A percentile compares a stretch with the other conserved stretches of the same genome.
Evolutionary conservation across 495 filamentous ascomycete genomes (phyloP).

Genomic region (Hamigera avellanea): DNA sequence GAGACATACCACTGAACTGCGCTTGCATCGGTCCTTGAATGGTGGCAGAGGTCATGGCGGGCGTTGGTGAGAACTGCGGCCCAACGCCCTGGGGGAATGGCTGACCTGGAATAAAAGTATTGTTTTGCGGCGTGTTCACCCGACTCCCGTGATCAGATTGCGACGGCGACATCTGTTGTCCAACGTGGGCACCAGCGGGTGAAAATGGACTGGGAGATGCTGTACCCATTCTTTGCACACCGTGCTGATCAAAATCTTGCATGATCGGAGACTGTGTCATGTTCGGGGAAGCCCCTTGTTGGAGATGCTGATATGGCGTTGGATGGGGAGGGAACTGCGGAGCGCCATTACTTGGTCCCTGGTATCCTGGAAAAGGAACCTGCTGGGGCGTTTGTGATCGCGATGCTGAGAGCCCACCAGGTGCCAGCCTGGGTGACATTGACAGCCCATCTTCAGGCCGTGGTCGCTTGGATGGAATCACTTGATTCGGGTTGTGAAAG

Average conservation of each 20-base stretch:
- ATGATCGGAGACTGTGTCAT: slow-evolving; percentile 86
- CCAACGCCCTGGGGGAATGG: slow-evolving; percentile 47
- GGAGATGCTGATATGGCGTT: slow-evolving; percentile 69
- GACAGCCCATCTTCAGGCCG: slow-evolving; percentile 76
- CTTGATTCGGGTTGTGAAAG: slow-evolving; percentile 62
- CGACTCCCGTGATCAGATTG: slow-evolving; percentile 65
- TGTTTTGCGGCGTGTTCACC: slow-evolving; percentile 64
- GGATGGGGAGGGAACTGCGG: slow-evolving; percentile 42
- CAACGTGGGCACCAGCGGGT: slow-evolving; percentile 64
- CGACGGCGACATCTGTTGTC: slow-evolving; percentile 64
- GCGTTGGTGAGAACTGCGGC: slow-evolving; percentile 39
- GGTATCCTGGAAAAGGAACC: slow-evolving; percentile 50
- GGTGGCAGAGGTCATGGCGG: slow-evolving; percentile 23
- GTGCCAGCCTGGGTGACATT: slow-evolving; percentile 69
- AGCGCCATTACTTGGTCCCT: slow-evolving; percentile 43
- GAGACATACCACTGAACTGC: slow-evolving; percentile 34
- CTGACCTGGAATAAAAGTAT: slow-evolving; percentile 46
- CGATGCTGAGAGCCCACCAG: slow-evolving; percentile 64
- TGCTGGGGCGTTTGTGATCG: slow-evolving; percentile 90
- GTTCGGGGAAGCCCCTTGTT: slow-evolving; percentile 67
- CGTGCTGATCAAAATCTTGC: slow-evolving; percentile 51
- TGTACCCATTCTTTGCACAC: slow-evolving; percentile 74
- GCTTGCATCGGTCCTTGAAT: slow-evolving; percentile 28
- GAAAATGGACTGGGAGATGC: slow-evolving; percentile 88
- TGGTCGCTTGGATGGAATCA: slow-evolving; percentile 80